Evolutionary conservation across 108 stramenopile species (phyloP), one percentile per base, ranked within the genome.

Genomic region (Stephanodiscus minutulus): DNA sequence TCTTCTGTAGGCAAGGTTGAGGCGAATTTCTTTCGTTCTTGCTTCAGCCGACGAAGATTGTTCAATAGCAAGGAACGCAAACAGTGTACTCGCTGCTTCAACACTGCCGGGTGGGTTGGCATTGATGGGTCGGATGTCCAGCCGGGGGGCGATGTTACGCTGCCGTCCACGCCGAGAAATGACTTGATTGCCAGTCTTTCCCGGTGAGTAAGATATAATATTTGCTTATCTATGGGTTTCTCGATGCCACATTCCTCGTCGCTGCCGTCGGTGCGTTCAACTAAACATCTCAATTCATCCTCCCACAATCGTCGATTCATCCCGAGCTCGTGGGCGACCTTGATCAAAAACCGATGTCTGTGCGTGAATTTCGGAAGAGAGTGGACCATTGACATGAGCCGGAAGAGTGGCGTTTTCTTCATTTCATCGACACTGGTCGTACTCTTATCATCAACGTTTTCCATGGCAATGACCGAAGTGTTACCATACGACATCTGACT

Each of bases 91-190:
- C 39, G 22, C 18, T 33, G 12, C 29, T 48, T 39, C 12, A 79
- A 53, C 33, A 24, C 55, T 11, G 9, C 27, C 3, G 65, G 59
- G 36, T 68, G 49, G 10, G 78, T 68, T 2, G 54, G 33, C 27
- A 66, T 44, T 47, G 55, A 18, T 11, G 65, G 72, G 31, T 72
- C 66, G 56, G 29, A 59, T 47, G 70, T 36, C 69, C 69, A 77
- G 57, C 63, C 54, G 27, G 69, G 69, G 36, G 68, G 68, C 33
- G 75, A 61, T 48, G 61, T 36, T 29, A 72, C 64, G 33, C 56
- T 64, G 20, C 78, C 78, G 57, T 73, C 72, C 8, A 79, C 72
- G 7, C 78, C 78, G 21, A 79, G 41, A 48, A 79, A 73, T 52
- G 71, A 79, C 63, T 68, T 79, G 25, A 79, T 27, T 81, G 56